Evolutionary conservation across 2,329 filamentous ascomycete genomes (phyloP).

Genomic region (Scedosporium boydii): DNA sequence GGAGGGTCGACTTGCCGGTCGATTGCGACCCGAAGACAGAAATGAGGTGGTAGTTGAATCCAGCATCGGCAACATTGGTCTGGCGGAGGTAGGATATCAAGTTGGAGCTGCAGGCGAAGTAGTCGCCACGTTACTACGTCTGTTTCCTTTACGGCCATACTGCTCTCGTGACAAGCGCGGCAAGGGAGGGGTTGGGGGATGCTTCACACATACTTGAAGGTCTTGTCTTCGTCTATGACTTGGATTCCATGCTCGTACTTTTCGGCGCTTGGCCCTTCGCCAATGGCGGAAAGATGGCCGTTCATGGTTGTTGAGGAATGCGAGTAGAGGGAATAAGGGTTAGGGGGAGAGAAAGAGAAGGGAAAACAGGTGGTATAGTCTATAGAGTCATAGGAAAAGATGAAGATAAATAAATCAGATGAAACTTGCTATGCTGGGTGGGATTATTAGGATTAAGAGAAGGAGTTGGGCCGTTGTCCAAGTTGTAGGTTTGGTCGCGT

Average conservation of each 20-base stretch:
- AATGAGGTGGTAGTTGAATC: constrained; percentile 99
- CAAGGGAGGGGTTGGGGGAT: constrained; percentile 8
- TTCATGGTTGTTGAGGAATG: constrained; percentile 46
- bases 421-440: not conserved
- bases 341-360: not conserved
- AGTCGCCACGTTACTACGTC: constrained; percentile 10
- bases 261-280: constrained; percentile 52
- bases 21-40: constrained; percentile 98
- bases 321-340: not conserved
- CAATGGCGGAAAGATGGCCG: constrained; percentile 69
- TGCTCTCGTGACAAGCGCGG: not conserved
- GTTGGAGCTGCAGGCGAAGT: constrained; percentile 46
- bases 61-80: constrained; percentile 73
- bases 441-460: not conserved
- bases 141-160: not conserved
- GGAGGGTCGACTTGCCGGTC: constrained; percentile 92
- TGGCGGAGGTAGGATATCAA: constrained; percentile 73
- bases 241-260: constrained; percentile 91
- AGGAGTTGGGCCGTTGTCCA: not conserved
- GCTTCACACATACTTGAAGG: constrained; percentile 69
- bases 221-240: constrained; percentile 79
- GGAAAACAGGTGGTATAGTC: not conserved
- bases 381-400: constrained; percentile 4
- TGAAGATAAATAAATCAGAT: not conserved
- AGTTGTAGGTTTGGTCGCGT: not conserved